Base-by-base conservation (phyloP, 2,329 filamentous ascomycete species). In the Apiospora phragmitis region DNA sequence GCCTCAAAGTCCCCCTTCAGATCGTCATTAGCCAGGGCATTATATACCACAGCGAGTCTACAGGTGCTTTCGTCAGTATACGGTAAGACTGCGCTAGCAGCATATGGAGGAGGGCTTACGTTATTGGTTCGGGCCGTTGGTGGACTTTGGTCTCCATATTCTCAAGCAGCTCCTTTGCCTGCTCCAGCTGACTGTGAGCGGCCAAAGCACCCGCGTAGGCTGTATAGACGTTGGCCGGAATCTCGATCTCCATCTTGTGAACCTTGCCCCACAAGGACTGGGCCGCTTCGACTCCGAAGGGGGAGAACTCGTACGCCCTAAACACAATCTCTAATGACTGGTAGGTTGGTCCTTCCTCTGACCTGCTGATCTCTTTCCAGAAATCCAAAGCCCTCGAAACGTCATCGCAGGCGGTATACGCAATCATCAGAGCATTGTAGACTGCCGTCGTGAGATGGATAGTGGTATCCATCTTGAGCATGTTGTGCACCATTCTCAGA, bases 381-480 rank as follows among this genome's bases (percentile, higher is more conserved):
- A 94, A 94, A 67, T 91, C 89, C 73, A 97, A 84, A 1, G 93
- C 93, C 69, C 88, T 88, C 41, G 87, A 82, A 0, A 92, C 86
- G 73, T 90, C 85, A 8, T 89, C 92, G 76, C 90, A 93, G 1
- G 89, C 88, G 1, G 90, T 89, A 78, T 97, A 95, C 0, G 94
- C 95, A 16, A 96, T 86, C 91, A 99, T 97, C 67, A 98, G 84
- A 0, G 92, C 90, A 76, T 97, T 98, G 75, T 92, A 90, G 2
- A 98, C 85, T 70, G 85, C 86, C 0, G 95, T 98, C 75, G 88
- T 91, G 5, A 92, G 87, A 75, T 95, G 90, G 47, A 98, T 87
- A 55, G 89, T 88, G n/a, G 91, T 87, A 80, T 99, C 96, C 80
- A 98, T 91, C 83, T 97, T 98, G 74, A 98, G 86, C 89, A 97